Evolutionary conservation across 768 basidiomycete species (phyloP).

Genomic region (Lactarius hatsudake): DNA sequence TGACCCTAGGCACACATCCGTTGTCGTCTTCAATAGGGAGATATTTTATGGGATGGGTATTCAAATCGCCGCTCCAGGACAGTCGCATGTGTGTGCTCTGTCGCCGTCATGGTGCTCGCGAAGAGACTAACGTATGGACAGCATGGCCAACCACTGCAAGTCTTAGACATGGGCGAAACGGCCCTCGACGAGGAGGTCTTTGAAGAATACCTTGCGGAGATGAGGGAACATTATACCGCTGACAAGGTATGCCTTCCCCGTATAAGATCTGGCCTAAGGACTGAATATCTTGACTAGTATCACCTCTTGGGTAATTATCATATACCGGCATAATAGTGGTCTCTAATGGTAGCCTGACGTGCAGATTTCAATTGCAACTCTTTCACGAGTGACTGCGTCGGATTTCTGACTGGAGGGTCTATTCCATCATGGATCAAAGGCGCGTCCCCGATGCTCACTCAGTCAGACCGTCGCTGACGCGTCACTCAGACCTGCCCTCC

Average conservation of each 20-base stretch:
- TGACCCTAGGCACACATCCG: slow-evolving; percentile 78
- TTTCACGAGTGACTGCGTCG: slow-evolving; percentile 85
- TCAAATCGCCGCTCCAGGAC: slow-evolving; percentile 62
- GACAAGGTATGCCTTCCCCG: slow-evolving; percentile 61
- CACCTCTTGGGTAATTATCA: slow-evolving; percentile 67
- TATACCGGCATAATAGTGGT: neutral
- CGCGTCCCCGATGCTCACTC: slow-evolving; percentile 32
- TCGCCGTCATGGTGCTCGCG: slow-evolving; percentile 4
- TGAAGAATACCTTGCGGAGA: slow-evolving; percentile 73
- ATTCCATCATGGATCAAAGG: slow-evolving; percentile 85
- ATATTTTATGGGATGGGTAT: slow-evolving; percentile 92
- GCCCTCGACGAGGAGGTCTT: slow-evolving; percentile 82
- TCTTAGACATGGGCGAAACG: slow-evolving; percentile 76
- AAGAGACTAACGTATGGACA: slow-evolving; percentile 32
- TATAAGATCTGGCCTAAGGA: neutral
- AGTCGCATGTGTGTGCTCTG: slow-evolving; percentile 65
- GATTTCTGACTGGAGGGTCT: slow-evolving; percentile 79
- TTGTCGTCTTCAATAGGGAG: slow-evolving; percentile 85
- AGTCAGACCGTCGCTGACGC: neutral
- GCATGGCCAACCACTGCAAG: slow-evolving; percentile 72
- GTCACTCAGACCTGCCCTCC: slow-evolving; percentile 58
- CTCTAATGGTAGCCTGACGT: neutral
- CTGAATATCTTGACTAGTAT: slow-evolving; percentile 48
- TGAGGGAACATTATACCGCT: slow-evolving; percentile 80
- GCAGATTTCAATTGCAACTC: slow-evolving; percentile 94